These are phyloP conservation scores for Sambucus nigra DNA, from an alignment of 129 eudicot genomes.

Conservation along the genomic window DNA sequence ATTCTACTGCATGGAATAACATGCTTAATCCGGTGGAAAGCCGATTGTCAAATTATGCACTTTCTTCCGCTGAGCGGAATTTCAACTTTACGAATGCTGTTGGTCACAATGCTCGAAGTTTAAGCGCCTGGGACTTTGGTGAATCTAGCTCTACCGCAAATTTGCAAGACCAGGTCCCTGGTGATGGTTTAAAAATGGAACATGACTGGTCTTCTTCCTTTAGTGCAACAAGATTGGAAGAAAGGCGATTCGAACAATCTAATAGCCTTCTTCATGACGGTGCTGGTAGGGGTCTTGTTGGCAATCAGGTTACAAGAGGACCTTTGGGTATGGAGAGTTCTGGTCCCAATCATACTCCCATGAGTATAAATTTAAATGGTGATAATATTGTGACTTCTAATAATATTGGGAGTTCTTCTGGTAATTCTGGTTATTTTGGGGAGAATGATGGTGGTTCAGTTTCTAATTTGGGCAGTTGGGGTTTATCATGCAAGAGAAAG, in stretches of 20 bases:
- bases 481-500: constrained; percentile 64
- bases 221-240: constrained; percentile 18
- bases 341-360: constrained; percentile 19
- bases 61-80: constrained; percentile 27
- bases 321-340: constrained; percentile 18
- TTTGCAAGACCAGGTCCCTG: constrained; percentile 23
- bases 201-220: constrained; percentile 26
- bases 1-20: constrained; percentile 38
- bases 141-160: constrained; percentile 70
- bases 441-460: constrained; percentile 30
- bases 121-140: constrained; percentile 54
- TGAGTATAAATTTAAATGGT: constrained; percentile 23
- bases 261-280: constrained; percentile 12
- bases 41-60: constrained; percentile 40
- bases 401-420: constrained; percentile 24
- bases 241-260: constrained; percentile 27
- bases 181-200: constrained; percentile 24
- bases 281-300: constrained; percentile 15
- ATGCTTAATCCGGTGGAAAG: constrained; percentile 47
- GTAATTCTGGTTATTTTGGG: constrained; percentile 15
- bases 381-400: constrained; percentile 21
- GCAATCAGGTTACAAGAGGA: constrained; percentile 12
- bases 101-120: constrained; percentile 28
- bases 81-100: constrained; percentile 19
- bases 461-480: constrained; percentile 42